A percentile compares a stretch with the other conserved stretches of the same genome.
phyloP scores from a whole-genome alignment of 805 yeast genomes.

The Debaryomyces castellii region DNA sequence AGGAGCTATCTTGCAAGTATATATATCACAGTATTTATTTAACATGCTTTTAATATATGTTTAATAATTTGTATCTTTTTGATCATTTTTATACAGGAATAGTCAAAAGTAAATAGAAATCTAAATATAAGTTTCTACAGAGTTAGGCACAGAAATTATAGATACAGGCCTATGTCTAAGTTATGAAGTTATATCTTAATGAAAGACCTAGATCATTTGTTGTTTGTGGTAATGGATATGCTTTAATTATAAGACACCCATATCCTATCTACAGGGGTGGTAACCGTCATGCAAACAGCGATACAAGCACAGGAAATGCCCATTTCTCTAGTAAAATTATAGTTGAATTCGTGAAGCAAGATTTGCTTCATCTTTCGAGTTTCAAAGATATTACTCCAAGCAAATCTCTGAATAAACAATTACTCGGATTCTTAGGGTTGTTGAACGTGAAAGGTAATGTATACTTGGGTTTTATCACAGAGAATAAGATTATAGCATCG shows the following conservation, averaged over 20 bases:
- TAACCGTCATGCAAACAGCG: slow-evolving; percentile 9
- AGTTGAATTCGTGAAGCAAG: slow-evolving; percentile 53
- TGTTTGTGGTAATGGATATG: slow-evolving; percentile 56
- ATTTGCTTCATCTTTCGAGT: slow-evolving; percentile 32
- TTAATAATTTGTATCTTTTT: background rate
- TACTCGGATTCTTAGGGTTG: slow-evolving; percentile 64
- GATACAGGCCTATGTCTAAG: background rate
- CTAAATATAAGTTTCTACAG: background rate
- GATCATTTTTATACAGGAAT: background rate
- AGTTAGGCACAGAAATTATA: background rate
- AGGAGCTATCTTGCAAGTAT: background rate
- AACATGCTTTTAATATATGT: background rate
- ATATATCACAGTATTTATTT: background rate
- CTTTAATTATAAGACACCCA: slow-evolving; percentile 58
- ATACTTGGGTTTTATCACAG: slow-evolving; percentile 59
- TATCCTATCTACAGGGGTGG: slow-evolving; percentile 27
- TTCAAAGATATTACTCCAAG: slow-evolving; percentile 46
- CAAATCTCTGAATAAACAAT: slow-evolving; percentile 19
- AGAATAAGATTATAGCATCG: slow-evolving; percentile 54
- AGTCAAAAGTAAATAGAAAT: background rate
- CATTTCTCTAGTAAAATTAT: slow-evolving; percentile 30
- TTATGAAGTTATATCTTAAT: slow-evolving; percentile 64
- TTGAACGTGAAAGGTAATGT: slow-evolving; percentile 52
- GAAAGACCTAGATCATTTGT: slow-evolving; percentile 69
- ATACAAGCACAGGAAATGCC: slow-evolving; percentile 7